Percentiles rank a stretch among this genome's conserved stretches.
Evolutionary conservation across 2,329 filamentous ascomycete species (phyloP).

Genomic region (Ascomycota sp.): DNA sequence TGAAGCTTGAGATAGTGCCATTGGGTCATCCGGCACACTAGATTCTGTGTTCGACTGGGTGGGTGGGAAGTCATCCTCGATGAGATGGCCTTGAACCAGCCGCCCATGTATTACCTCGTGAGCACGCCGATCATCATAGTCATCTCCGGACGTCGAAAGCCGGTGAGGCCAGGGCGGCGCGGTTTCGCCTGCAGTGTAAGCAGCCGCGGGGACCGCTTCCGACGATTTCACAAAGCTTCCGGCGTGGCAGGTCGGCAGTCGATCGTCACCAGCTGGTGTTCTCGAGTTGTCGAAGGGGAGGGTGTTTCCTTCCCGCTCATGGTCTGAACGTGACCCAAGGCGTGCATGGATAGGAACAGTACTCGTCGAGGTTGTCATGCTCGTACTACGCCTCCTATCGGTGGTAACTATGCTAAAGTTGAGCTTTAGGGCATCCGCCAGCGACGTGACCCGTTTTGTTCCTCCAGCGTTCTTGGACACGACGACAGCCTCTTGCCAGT

Average conservation of each 20-base stretch:
- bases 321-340: conserved; percentile 28
- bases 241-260: conserved; percentile 19
- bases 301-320: conserved; percentile 5
- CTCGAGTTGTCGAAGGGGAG: too few species aligned
- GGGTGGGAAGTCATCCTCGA: conserved; percentile 78
- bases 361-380: conserved; percentile 64
- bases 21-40: conserved; percentile 50
- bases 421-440: conserved; percentile 87
- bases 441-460: conserved; percentile 87
- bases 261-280: too few species aligned
- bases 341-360: conserved; percentile 26
- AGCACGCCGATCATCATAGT: conserved; percentile 63
- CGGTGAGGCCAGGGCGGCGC: conserved; percentile 9
- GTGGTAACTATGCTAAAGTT: conserved; percentile 96
- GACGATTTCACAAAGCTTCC: conserved; percentile 5
- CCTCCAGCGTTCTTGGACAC: conserved; percentile 97
- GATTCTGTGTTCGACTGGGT: conserved; percentile 48
- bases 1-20: conserved; percentile 62
- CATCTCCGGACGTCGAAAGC: conserved; percentile 14
- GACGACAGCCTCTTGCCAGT: conserved; percentile 82
- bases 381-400: conserved; percentile 47
- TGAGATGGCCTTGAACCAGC: conserved; percentile 82
- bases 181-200: conserved; percentile 4
- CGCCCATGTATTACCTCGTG: conserved; percentile 82
- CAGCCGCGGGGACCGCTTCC: conserved; percentile 3